Evolutionary conservation across 2,329 filamentous ascomycete genomes (phyloP), one percentile per base, ranked within the genome.

Genomic region (Xylogone sp.): DNA sequence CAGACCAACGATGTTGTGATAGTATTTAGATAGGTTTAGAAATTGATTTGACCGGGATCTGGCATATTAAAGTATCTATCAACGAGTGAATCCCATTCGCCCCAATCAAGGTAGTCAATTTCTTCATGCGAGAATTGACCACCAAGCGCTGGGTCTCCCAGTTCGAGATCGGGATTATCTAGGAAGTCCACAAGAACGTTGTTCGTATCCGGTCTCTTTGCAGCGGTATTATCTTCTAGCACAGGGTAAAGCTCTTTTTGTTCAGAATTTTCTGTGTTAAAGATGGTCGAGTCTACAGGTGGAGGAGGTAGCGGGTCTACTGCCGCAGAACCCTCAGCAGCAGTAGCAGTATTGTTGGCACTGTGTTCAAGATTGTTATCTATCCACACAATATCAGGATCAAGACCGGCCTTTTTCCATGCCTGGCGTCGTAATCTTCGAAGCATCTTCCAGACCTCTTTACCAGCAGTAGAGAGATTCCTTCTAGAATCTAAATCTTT

Each of bases 21-120:
- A 27, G 10, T 6, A 27, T 10, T 42, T 60, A 19, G 59, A 34
- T 7, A 39, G 13, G 4, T 9, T 39, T 18, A 39, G 13, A 39
- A 39, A 16, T 39, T 39, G 4, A 22, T 12, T 45, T 45, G 34
- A 9, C 34, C 34, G 4, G 34, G 34, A 39, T 39, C 34, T 18
- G 34, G 34, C n/a, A 39, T 39, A 16, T 39, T 39, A 39, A 39
- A 39, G 34, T 7, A 39, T 18, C n/a, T 39, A 39, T 39, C 34
- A 39, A 39, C 34, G 12, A 39, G 34, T 7, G 34, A 39, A 39
- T 39, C 34, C 34, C 34, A 39, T 18, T 39, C 34, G 34, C 34
- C 13, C 34, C 34, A 39, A 16, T 39, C 34, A 13, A 39, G 34
- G n/a, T 39, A 39, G n/a, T 39, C 34, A 39, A 39, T 16, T 13